phyloP scores from a whole-genome alignment of 1,139 yeast species.

The Saccharomycopsis hybrid region DNA sequence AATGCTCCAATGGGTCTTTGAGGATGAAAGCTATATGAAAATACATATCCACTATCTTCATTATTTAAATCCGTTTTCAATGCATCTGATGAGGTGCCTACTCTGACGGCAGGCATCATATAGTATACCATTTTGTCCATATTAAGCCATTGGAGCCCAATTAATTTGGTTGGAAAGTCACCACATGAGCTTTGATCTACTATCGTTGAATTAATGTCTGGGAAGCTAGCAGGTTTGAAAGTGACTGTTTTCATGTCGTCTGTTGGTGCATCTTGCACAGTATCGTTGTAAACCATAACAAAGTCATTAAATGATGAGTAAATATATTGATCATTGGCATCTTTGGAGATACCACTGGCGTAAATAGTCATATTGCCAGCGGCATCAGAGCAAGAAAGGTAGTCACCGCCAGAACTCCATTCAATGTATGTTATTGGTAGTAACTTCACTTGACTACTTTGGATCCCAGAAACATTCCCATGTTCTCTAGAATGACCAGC shows the following conservation, averaged over 20 bases:
- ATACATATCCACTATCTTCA: slow-evolving; percentile 24
- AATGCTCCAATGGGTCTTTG: slow-evolving; percentile 53
- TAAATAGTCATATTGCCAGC: slow-evolving; percentile 17
- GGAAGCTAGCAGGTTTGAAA: background rate
- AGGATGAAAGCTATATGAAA: slow-evolving; percentile 53
- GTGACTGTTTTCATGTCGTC: background rate
- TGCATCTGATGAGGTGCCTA: slow-evolving; percentile 26
- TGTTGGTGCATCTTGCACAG: slow-evolving; percentile 1
- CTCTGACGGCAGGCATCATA: slow-evolving; percentile 43
- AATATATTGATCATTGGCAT: slow-evolving; percentile 4
- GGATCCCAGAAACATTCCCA: no score
- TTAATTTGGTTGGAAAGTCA: slow-evolving; percentile 6
- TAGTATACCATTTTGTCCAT: slow-evolving; percentile 27
- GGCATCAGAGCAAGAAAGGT: slow-evolving; percentile 17
- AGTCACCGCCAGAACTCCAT: slow-evolving; percentile 20
- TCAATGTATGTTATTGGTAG: slow-evolving; percentile 12
- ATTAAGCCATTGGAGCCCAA: slow-evolving; percentile 15
- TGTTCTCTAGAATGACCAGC: no score
- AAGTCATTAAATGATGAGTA: slow-evolving; percentile 17
- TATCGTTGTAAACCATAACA: slow-evolving; percentile 10
- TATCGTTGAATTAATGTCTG: background rate
- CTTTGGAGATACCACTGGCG: slow-evolving; percentile 15
- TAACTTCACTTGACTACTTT: background rate
- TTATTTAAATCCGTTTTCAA: background rate
- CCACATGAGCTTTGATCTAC: background rate